phyloP scores from a whole-genome alignment of 108 stramenopile genomes.

The Nitzschia palea region DNA sequence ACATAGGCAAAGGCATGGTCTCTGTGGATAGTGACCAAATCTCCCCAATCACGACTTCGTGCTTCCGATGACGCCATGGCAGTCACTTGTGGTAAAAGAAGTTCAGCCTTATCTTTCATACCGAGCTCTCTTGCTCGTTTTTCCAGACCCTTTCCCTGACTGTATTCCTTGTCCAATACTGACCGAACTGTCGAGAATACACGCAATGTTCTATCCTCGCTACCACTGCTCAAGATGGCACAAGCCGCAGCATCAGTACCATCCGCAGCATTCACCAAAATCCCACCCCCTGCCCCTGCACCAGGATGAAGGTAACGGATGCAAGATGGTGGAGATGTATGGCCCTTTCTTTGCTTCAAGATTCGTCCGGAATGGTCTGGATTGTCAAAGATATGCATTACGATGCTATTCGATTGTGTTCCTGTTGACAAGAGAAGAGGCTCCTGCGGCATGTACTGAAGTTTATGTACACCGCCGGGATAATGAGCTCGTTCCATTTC shows the following conservation, averaged over 20 bases:
- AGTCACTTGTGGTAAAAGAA: slow-evolving; percentile 70
- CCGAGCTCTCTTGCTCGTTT: slow-evolving; percentile 68
- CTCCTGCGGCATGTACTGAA: slow-evolving; percentile 78
- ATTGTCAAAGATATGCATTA: slow-evolving; percentile 84
- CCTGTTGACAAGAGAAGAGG: slow-evolving; percentile 78
- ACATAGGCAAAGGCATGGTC: slow-evolving; percentile 88
- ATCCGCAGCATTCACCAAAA: slow-evolving; percentile 65
- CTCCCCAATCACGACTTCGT: slow-evolving; percentile 80
- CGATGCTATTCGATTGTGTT: slow-evolving; percentile 60
- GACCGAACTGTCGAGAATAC: slow-evolving; percentile 81
- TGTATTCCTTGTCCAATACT: slow-evolving; percentile 82
- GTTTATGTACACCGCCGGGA: slow-evolving; percentile 70
- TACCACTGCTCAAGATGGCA: slow-evolving; percentile 72
- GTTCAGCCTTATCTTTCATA: slow-evolving; percentile 50
- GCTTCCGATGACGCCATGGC: slow-evolving; percentile 67
- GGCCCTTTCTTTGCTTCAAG: slow-evolving; percentile 72
- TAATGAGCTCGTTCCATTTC: slow-evolving; percentile 66
- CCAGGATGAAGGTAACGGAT: slow-evolving; percentile 76
- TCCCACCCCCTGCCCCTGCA: slow-evolving; percentile 49
- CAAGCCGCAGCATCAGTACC: slow-evolving; percentile 85
- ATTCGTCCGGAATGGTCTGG: slow-evolving; percentile 81
- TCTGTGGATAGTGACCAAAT: slow-evolving; percentile 85
- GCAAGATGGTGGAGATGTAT: slow-evolving; percentile 65
- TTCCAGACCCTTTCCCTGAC: slow-evolving; percentile 82
- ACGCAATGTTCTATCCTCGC: slow-evolving; percentile 66